These are phyloP conservation scores for Cicer arietinum DNA, from an alignment of 306 rosid species.

Conservation along the genomic window DNA sequence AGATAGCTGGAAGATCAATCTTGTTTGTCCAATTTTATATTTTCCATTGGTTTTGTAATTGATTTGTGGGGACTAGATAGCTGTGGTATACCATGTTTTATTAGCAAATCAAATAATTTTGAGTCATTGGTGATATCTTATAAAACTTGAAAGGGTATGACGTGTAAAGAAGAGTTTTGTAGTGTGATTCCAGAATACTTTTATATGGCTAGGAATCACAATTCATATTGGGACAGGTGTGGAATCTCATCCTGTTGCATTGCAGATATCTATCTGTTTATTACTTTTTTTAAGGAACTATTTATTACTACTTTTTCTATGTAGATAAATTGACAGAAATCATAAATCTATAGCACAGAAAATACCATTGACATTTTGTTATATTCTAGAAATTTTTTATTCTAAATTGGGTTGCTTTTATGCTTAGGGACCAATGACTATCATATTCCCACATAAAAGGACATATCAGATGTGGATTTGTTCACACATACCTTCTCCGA, in stretches of 20 bases:
- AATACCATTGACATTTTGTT: neutral
- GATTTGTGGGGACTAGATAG: neutral
- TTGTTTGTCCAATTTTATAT: too few relatives aligned
- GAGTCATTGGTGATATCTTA: neutral
- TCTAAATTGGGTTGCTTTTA: neutral
- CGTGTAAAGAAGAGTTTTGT: neutral
- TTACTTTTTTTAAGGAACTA: neutral
- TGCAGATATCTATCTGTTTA: neutral
- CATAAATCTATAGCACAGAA: neutral
- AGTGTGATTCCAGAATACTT: neutral
- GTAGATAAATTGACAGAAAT: neutral
- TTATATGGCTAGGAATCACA: neutral
- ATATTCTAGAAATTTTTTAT: too few relatives aligned
- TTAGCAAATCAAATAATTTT: neutral
- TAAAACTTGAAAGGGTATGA: neutral
- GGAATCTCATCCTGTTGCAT: neutral
- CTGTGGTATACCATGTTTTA: neutral
- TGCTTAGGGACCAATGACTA: neutral
- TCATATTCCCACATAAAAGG: neutral
- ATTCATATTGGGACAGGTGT: neutral
- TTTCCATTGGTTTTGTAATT: neutral
- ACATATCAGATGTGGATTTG: too few relatives aligned
- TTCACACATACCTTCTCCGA: too few relatives aligned
- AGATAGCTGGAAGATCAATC: too few relatives aligned
- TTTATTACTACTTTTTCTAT: neutral